These are phyloP conservation scores for Aspergillus costaricaensis DNA, from an alignment of 2,329 filamentous ascomycete species.

Conservation along the genomic window DNA sequence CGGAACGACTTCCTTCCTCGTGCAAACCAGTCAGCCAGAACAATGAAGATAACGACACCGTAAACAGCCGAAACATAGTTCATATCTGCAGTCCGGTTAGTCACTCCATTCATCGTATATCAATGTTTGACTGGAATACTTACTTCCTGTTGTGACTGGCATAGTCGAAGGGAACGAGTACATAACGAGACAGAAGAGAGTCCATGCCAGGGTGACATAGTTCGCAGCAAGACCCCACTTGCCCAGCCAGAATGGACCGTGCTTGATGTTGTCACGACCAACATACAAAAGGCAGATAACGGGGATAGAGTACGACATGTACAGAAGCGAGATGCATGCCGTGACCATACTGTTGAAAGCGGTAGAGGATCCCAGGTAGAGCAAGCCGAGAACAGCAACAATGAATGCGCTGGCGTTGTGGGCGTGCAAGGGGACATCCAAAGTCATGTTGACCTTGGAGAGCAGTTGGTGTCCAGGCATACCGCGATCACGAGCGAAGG, in stretches of 20 bases:
- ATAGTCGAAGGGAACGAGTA: conserved; percentile 43
- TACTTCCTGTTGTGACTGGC: conserved; percentile 39
- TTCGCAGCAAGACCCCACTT: conserved; percentile 47
- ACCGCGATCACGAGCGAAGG: conserved; percentile 54
- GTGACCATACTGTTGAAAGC: conserved; percentile 49
- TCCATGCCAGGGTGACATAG: conserved; percentile 48
- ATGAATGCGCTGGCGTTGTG: conserved; percentile 50
- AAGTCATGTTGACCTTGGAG: conserved; percentile 40
- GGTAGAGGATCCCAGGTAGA: conserved; percentile 49
- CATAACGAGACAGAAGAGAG: conserved; percentile 40
- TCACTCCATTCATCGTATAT: neutral
- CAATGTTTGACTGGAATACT: conserved; percentile 18
- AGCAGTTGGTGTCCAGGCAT: conserved; percentile 48
- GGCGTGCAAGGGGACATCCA: conserved; percentile 51
- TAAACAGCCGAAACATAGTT: conserved; percentile 47
- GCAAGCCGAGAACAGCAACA: conserved; percentile 49
- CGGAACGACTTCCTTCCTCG: conserved; percentile 36
- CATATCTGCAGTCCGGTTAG: conserved; percentile 34
- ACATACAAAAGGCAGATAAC: conserved; percentile 49
- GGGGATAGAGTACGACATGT: conserved; percentile 51
- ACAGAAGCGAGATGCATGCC: conserved; percentile 52
- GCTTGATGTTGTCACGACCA: conserved; percentile 48
- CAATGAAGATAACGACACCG: conserved; percentile 36
- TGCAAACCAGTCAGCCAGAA: conserved; percentile 39
- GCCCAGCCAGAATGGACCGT: conserved; percentile 54